Conservation (phyloP, 495 filamentous ascomycete species). For the Penicillium diatomitis region DNA sequence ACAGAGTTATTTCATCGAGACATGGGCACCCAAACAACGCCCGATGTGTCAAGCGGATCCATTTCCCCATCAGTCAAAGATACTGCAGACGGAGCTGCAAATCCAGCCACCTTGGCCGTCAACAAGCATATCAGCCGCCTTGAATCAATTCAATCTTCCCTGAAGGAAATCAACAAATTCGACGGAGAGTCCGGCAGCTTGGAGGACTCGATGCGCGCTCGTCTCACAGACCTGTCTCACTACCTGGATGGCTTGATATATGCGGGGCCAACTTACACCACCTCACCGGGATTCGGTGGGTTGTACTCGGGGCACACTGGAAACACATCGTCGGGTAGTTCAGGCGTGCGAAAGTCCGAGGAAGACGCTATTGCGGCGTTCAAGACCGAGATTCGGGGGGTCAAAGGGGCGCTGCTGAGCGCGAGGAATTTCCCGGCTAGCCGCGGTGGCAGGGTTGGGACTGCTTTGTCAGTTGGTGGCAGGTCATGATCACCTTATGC, state of each 20-base stretch:
- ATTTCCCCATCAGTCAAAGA: conserved; percentile 3
- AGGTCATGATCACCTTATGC: conserved; percentile 3
- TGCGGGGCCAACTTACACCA: conserved; percentile 20
- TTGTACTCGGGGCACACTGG: conserved; percentile 19
- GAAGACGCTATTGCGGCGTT: conserved; percentile 72
- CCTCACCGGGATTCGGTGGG: conserved; percentile 24
- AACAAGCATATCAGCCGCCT: conserved; percentile 33
- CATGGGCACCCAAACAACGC: conserved; percentile 76
- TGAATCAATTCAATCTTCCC: conserved; percentile 40
- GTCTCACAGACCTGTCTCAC: conserved; percentile 37
- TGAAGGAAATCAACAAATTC: conserved; percentile 43
- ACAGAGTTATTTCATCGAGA: conserved; percentile 89
- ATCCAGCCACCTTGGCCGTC: conserved; percentile 21
- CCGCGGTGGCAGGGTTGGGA: conserved; percentile 21
- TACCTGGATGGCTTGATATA: conserved; percentile 48
- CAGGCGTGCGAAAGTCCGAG: conserved; percentile 40
- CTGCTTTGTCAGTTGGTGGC: conserved; percentile 10
- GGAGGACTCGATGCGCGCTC: conserved; percentile 35
- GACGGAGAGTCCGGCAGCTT: conserved; percentile 35
- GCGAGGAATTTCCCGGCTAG: conserved; percentile 55
- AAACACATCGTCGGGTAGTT: conserved; percentile 17
- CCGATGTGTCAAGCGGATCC: conserved; percentile 28
- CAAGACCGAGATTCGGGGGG: conserved; percentile 74
- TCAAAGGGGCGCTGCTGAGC: conserved; percentile 90
- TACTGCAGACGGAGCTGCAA: conserved; percentile 4